These are phyloP conservation scores for Irpex sp. DNA, from an alignment of 1,284 basidiomycete genomes.

Conservation along the genomic window DNA sequence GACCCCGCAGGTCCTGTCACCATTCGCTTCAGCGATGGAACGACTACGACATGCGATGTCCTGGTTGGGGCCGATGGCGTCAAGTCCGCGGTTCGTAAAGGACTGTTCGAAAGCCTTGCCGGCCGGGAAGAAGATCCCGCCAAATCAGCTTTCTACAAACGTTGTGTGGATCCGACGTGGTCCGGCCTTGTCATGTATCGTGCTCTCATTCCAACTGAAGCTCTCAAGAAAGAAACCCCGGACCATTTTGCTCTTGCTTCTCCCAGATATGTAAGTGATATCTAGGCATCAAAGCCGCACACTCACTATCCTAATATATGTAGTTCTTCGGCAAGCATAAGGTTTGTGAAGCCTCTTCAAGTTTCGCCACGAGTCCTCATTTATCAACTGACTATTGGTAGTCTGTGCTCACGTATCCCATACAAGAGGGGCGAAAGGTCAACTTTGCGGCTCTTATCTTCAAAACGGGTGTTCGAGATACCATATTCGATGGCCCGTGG, in stretches of 20 bases:
- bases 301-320: neutral
- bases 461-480: slow-evolving; percentile 36
- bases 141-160: neutral
- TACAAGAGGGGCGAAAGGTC: slow-evolving; percentile 39
- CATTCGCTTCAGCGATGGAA: slow-evolving; percentile 38
- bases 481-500: slow-evolving; percentile 42
- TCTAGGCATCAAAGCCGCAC: too few relatives aligned
- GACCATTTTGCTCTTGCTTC: slow-evolving; percentile 11
- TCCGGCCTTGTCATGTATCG: slow-evolving; percentile 17
- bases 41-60: slow-evolving; percentile 43
- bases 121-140: neutral
- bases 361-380: neutral
- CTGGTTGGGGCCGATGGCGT: slow-evolving; percentile 52
- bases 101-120: slow-evolving; percentile 23
- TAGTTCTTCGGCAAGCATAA: slow-evolving; percentile 16
- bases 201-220: slow-evolving; percentile 8
- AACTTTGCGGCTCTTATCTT: slow-evolving; percentile 48
- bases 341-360: slow-evolving; percentile 1
- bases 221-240: neutral
- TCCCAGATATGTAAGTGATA: slow-evolving; percentile 12
- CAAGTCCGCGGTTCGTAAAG: slow-evolving; percentile 14
- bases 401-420: slow-evolving; percentile 48
- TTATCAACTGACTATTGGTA: slow-evolving; percentile 15
- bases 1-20: slow-evolving; percentile 9
- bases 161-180: slow-evolving; percentile 13